Base-by-base conservation (phyloP, 352 stramenopile genomes). In the Chrysophaeum taylorii region DNA sequence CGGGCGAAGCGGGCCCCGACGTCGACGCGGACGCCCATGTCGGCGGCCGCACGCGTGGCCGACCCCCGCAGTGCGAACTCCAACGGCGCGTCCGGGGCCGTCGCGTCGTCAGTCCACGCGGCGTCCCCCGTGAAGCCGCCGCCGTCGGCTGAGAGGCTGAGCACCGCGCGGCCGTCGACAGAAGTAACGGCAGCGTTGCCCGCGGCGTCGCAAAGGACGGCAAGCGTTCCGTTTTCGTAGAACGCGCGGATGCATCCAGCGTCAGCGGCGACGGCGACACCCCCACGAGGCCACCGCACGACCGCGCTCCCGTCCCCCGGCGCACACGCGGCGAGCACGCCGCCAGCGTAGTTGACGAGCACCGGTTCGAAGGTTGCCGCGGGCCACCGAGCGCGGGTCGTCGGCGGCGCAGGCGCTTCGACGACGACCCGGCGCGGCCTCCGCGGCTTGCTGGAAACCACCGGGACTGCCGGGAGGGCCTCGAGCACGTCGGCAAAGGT, bases 221-320 rank as follows among this genome's bases (percentile, higher is more conserved):
- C 52, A 31, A 63, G 52, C 9, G 14, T 2, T 15, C 52, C 52
- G 25, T 2, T 39, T 31, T 63, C 52, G 52, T 63, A 63, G 23
- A 63, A 63, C 4, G 27, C 25, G 52, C 52, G 52, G 27, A 63
- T 15, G 33, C 25, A 63, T 2, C 33, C 27, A 15, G 7, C 52
- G 52, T 63, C 52, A 15, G 52, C 25, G 27, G 52, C 52, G 52
- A 63, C 52, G 52, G 52, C 25, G 52, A 63, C 52, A 31, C 25
- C 29, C 2, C 52, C 52, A 2, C 4, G 21, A 23, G 52, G 52
- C 52, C 52, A 63, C 7, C 52, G 25, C 27, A 36, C 25, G 25
- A 38, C 52, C 9, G 39, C 52, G 12, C 27, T 31, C 14, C 52
- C 52, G 52, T 63, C 52, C n/a, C n/a, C n/a, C n/a, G n/a, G n/a